Evolutionary conservation across 345 rosid species (phyloP), one percentile per base, ranked within the genome.

Genomic region (Hibiscus mutabilis): DNA sequence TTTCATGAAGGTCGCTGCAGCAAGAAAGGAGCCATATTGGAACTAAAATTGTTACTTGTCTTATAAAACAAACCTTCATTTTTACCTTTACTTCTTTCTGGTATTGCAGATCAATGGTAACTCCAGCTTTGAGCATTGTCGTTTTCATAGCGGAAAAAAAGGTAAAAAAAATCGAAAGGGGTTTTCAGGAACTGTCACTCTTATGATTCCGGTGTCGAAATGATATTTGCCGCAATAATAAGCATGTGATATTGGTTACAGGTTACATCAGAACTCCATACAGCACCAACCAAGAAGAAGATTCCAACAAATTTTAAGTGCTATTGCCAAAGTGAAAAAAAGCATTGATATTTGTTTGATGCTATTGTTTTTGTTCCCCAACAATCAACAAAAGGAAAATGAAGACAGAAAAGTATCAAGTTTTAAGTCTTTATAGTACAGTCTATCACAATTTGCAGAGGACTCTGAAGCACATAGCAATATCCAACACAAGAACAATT

Each of bases 1-100:
- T 78, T 81, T 56, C 75, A 52, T 75, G 65, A 37, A 76, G 60
- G 63, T 71, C 46, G 69, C 67, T 57, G 46, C 22, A 27, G 62
- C 71, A 47, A 57, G 5, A 3, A 10, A 47, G 19, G 7, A 14
- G 6, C 55, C 69, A 69, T 37, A 37, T 37, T 37, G 10, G 42
- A 37, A 37, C 25, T n/a, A 66, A 44, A 60, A 25, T 66, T 55
- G 61, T 21, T 47, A 15, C 21, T 40, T 13, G 22, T 70, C 22
- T 22, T 21, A 29, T 1, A 12, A 31, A 31, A 51, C 6, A 53
- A 66, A 37, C 8, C 5, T 15, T 33, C 53, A 1, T 51, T 7
- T 6, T 68, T 25, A 3, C 57, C 12, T 19, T 72, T 35, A 24
- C 57, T 68, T 66, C 52, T 42, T 67, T 35, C 44, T 73, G 37